Conservation (phyloP, 768 basidiomycete species). For the Cyathus striatus region DNA sequence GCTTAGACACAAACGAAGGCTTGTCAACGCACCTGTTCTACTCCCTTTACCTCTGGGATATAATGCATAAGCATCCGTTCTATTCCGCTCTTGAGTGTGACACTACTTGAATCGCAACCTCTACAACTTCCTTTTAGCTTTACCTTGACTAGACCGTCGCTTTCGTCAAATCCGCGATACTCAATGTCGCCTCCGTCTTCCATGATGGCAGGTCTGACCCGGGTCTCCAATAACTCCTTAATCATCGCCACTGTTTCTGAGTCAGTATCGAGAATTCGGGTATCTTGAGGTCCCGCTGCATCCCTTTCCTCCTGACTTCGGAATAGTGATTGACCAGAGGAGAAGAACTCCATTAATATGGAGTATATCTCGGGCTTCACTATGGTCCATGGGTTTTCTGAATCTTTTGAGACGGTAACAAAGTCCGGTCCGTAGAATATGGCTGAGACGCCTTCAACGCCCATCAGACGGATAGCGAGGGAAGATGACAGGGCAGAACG, state of each 20-base stretch:
- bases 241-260: slow-evolving; percentile 98
- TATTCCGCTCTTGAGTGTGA: slow-evolving; percentile 94
- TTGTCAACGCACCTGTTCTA: slow-evolving; percentile 63
- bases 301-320: slow-evolving; percentile 75
- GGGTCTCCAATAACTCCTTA: slow-evolving; percentile 92
- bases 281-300: slow-evolving; percentile 88
- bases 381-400: slow-evolving; percentile 80
- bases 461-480: slow-evolving; percentile 92
- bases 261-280: slow-evolving; percentile 88
- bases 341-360: slow-evolving; percentile 95
- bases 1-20: background rate
- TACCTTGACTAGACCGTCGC: slow-evolving; percentile 72
- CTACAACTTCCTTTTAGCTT: slow-evolving; percentile 97
- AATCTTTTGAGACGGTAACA: slow-evolving; percentile 90
- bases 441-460: slow-evolving; percentile 82
- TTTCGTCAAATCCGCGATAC: slow-evolving; percentile 87
- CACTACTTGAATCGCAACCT: slow-evolving; percentile 90
- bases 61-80: slow-evolving; percentile 99
- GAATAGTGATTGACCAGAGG: slow-evolving; percentile 85
- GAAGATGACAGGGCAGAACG: slow-evolving; percentile 85
- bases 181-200: slow-evolving; percentile 99
- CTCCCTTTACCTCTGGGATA: slow-evolving; percentile 91
- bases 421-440: slow-evolving; percentile 99
- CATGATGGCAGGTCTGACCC: slow-evolving; percentile 96
- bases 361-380: slow-evolving; percentile 97